phyloP scores from a whole-genome alignment of 306 rosid species.

The Dryas drummondii region DNA sequence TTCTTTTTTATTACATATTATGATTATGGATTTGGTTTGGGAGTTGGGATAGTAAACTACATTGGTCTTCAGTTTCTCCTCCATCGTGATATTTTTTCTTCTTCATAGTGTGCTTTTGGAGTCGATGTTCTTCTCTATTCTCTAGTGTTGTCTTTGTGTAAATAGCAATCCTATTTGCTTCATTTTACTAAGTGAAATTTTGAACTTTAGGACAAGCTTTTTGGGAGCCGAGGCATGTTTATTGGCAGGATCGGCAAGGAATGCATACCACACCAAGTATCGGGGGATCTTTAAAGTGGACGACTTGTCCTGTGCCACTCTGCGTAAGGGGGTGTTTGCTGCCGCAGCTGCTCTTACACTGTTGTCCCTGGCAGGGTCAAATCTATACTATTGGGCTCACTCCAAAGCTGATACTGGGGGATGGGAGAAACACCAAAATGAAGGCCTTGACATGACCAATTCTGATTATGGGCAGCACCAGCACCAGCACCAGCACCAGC shows the following conservation, averaged over 20 bases:
- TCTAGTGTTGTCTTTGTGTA: neutral
- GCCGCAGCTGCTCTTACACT: constrained; percentile 87
- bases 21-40: neutral
- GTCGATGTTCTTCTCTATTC: neutral
- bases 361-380: constrained; percentile 65
- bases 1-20: neutral
- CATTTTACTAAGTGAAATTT: constrained; percentile 13
- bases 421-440: constrained; percentile 86
- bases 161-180: neutral
- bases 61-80: neutral
- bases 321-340: constrained; percentile 94
- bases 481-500: constrained; percentile 18
- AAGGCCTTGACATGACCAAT: constrained; percentile 61
- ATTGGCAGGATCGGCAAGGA: constrained; percentile 92
- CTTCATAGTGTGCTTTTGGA: neutral
- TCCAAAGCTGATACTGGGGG: constrained; percentile 90
- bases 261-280: constrained; percentile 93
- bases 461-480: constrained; percentile 41
- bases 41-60: neutral
- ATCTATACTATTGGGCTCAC: constrained; percentile 78
- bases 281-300: constrained; percentile 30
- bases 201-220: constrained; percentile 60
- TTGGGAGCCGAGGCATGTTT: constrained; percentile 91
- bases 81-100: neutral
- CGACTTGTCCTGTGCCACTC: constrained; percentile 71